phyloP scores from a whole-genome alignment of 805 yeast species.

The Candida glaebosa region DNA sequence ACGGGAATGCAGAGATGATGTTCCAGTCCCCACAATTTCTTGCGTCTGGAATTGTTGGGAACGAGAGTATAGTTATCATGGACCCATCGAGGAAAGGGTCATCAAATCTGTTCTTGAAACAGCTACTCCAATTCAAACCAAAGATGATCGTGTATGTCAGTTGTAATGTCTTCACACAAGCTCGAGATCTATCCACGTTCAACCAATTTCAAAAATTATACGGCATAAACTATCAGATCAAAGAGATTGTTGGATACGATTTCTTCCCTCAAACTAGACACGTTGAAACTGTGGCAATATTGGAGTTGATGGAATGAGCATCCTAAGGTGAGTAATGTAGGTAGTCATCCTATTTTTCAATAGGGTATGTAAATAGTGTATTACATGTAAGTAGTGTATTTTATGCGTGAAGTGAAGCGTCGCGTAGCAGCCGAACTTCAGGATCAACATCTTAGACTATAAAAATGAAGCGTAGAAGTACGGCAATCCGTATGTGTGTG shows the following conservation, averaged over 20 bases:
- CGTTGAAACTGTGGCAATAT: slow-evolving; percentile 52
- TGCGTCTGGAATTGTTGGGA: slow-evolving; percentile 24
- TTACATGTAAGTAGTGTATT: no score
- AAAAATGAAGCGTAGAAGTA: no score
- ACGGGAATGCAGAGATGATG: slow-evolving; percentile 36
- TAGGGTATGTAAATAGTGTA: neutral
- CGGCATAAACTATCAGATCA: slow-evolving; percentile 16
- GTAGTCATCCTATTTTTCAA: neutral
- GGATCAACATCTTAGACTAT: no score
- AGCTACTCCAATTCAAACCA: slow-evolving; percentile 35
- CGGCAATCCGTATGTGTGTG: no score
- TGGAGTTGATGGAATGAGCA: slow-evolving; percentile 31
- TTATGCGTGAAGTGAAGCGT: no score
- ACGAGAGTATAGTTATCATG: slow-evolving; percentile 35
- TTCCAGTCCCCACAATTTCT: slow-evolving; percentile 25
- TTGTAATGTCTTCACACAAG: slow-evolving; percentile 45
- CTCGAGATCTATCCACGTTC: slow-evolving; percentile 37
- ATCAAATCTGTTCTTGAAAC: slow-evolving; percentile 29
- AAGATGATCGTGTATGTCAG: slow-evolving; percentile 38
- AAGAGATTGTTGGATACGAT: slow-evolving; percentile 38
- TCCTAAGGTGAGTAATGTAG: slow-evolving; percentile 5
- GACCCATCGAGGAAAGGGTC: slow-evolving; percentile 47
- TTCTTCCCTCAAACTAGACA: slow-evolving; percentile 58
- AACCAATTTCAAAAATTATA: slow-evolving; percentile 16
- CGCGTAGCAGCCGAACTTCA: no score